Evolutionary conservation across 108 stramenopile genomes (phyloP), one percentile per base, ranked within the genome.

Genomic region (Fistulifera pelliculosa): DNA sequence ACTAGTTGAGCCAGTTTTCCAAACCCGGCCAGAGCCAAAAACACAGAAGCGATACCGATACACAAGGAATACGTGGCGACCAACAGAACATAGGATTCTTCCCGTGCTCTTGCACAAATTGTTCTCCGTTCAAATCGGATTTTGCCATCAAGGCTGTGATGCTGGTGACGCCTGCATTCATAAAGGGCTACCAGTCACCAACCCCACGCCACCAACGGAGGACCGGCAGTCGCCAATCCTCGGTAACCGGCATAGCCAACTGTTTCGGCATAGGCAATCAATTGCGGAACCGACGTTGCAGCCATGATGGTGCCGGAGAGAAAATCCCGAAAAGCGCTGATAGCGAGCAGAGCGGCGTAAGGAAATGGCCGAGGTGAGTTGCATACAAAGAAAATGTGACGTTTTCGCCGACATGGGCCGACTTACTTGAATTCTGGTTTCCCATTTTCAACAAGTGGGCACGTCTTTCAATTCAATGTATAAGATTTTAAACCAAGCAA

Each of bases 181-280:
- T 80, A 58, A 72, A 82, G 87, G 87, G 39, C 72, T 70, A 38
- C 85, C 85, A n/a, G 88, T 90, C 16, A 56, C 60, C 16, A 84
- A n/a, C 84, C 88, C 81, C 80, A 90, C 1, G 69, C 80, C 24
- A 81, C 28, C 6, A 85, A 57, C 17, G 81, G 66, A 19, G 81
- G 69, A 12, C 88, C 88, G 10, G 81, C 81, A 5, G 84, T 85
- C 6, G 81, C 62, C 28, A 90, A 60, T 22, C 88, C 88, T 31
- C 81, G 76, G 48, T 80, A 81, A 16, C 81, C 76, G 38, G 84
- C 84, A 57, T 85, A 85, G 28, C 84, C 84, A 3, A 73, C 77
- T 6, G 77, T 74, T 60, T 90, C 83, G 18, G 88, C 88, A 56
- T 90, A 90, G 35, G 84, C 84, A 51, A 90, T 81, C n/a, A 85